A percentile compares a stretch with the other conserved stretches of the same genome.
Conservation (phyloP, 2,329 filamentous ascomycete genomes). For the Rhynchosporium graminicola region DNA sequence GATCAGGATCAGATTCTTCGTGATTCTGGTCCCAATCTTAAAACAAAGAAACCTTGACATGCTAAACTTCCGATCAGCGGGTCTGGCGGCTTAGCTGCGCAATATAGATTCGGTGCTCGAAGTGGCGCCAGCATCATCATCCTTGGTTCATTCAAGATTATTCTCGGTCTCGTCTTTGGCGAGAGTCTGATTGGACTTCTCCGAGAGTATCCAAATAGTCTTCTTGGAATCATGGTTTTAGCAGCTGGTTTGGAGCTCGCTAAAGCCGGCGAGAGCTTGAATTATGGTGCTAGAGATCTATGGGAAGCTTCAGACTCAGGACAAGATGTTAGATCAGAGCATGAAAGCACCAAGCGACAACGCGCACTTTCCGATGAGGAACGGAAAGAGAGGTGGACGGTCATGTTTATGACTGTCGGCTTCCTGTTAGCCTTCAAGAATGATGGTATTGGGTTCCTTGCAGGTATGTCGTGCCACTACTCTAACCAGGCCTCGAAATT, state of each 20-base stretch:
- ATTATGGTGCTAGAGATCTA: conserved; percentile 65
- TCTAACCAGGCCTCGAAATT: conserved; percentile 50
- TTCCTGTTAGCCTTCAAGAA: conserved; percentile 84
- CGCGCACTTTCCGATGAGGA: conserved; percentile 65
- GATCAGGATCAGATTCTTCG: too few species aligned
- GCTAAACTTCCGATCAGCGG: conserved; percentile 46
- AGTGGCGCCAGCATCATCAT: conserved; percentile 82
- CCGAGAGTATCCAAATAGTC: conserved; percentile 68
- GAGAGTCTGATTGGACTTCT: conserved; percentile 72
- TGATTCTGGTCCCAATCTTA: too few species aligned
- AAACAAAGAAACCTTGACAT: too few species aligned
- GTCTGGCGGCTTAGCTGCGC: conserved; percentile 84
- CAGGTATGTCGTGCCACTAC: conserved; percentile 78
- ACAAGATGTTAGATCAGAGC: conserved; percentile 34
- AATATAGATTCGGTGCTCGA: conserved; percentile 87
- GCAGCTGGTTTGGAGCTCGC: conserved; percentile 86
- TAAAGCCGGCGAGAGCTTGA: conserved; percentile 80
- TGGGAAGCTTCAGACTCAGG: conserved; percentile 54
- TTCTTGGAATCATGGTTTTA: conserved; percentile 86
- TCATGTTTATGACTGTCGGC: conserved; percentile 87
- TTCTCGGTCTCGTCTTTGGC: conserved; percentile 75
- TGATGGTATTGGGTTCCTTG: conserved; percentile 82
- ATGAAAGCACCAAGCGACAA: conserved; percentile 44
- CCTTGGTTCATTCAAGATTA: conserved; percentile 73
- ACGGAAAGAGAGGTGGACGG: conserved; percentile 74